phyloP scores from a whole-genome alignment of 257 asterid species.

The Petunia axillaris region DNA sequence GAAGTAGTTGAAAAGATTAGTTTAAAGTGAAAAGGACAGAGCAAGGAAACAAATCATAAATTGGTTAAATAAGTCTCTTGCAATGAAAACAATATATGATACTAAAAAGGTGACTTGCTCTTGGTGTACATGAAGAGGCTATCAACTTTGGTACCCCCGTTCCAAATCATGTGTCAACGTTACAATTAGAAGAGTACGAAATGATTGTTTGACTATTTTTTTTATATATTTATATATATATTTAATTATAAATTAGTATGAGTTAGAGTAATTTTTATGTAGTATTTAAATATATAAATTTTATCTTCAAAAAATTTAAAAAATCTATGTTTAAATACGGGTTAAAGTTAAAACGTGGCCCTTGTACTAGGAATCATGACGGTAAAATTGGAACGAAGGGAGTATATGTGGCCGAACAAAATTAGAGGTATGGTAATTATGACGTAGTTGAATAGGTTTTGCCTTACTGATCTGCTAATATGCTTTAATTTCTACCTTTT shows the following conservation, averaged over 20 bases:
- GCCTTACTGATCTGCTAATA: constrained; percentile 31
- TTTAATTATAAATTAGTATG: too few relatives aligned
- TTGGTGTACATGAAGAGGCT: constrained; percentile 14
- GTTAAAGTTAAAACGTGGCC: too few relatives aligned
- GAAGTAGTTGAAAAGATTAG: constrained; percentile 41
- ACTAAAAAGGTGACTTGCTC: constrained; percentile 5
- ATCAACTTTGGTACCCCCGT: not conserved
- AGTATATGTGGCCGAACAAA: constrained; percentile 22
- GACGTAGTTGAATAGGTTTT: constrained; percentile 46
- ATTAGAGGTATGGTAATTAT: constrained; percentile 11
- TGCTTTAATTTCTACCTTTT: constrained; percentile 28
- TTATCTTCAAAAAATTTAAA: too few relatives aligned
- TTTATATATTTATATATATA: not conserved
- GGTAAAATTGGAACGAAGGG: constrained; percentile 10
- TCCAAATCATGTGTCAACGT: too few relatives aligned
- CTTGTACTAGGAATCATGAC: too few relatives aligned
- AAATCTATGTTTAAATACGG: too few relatives aligned
- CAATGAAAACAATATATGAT: constrained; percentile 11
- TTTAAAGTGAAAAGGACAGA: constrained; percentile 38
- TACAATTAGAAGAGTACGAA: not conserved
- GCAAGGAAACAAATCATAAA: constrained; percentile 22
- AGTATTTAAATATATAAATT: too few relatives aligned
- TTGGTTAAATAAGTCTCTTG: constrained; percentile 35
- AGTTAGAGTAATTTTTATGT: too few relatives aligned
- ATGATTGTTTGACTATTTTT: not conserved